Evolutionary conservation across 1,284 basidiomycete species (phyloP).

Genomic region (Sanghuangporus sanghuang): DNA sequence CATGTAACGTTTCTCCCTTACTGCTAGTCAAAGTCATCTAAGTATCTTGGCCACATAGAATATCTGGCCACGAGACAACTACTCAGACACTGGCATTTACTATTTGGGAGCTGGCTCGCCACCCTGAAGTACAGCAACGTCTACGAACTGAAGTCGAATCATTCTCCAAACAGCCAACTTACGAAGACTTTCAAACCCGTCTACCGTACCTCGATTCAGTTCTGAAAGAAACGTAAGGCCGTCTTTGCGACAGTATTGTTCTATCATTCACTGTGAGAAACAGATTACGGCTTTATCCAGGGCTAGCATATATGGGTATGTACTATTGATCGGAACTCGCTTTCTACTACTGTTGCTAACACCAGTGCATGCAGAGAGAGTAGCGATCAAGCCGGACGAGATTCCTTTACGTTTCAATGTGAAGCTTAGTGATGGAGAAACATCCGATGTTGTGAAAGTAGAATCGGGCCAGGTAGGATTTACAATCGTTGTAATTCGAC

Average conservation of each 20-base stretch:
- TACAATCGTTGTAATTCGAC: not conserved
- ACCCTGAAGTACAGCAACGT: not conserved
- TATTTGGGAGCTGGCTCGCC: not conserved
- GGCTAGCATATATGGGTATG: not conserved
- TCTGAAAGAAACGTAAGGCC: not conserved
- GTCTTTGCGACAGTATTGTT: not conserved
- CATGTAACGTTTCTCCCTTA: not conserved
- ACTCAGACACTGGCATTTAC: not conserved
- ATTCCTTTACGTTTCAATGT: not conserved
- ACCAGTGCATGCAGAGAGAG: not conserved
- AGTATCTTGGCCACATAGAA: not conserved
- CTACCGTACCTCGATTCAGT: not conserved
- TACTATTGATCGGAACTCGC: not conserved
- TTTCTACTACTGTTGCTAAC: not conserved
- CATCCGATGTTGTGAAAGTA: not conserved
- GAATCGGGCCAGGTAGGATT: not conserved
- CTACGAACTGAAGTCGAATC: not conserved
- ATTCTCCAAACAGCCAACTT: not conserved
- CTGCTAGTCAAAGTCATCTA: not conserved
- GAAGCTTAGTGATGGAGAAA: not conserved
- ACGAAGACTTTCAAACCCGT: not conserved
- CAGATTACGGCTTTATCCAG: not conserved
- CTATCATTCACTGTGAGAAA: not conserved
- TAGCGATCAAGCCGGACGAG: not conserved
- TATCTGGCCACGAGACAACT: not conserved